Evolutionary conservation across 768 basidiomycete species (phyloP).

Genomic region (Agaricus subrufescens): DNA sequence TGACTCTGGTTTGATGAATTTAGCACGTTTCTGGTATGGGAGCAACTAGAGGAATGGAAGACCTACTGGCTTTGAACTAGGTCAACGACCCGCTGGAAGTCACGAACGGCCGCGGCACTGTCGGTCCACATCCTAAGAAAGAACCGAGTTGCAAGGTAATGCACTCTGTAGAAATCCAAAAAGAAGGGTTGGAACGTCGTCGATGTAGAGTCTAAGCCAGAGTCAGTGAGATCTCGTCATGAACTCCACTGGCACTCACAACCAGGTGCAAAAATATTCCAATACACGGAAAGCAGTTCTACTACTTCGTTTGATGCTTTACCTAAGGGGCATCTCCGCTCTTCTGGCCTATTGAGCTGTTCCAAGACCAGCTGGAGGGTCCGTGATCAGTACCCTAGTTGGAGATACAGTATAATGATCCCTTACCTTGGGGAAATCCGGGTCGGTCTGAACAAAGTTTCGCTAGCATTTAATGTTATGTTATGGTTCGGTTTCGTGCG

Average conservation of each 20-base stretch:
- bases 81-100: conserved; percentile 75
- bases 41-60: background rate
- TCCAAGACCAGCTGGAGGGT: conserved; percentile 65
- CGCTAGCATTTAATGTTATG: conserved; percentile 33
- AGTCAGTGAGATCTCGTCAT: conserved; percentile 4
- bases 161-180: conserved; percentile 77
- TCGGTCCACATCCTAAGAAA: conserved; percentile 94
- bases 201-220: conserved; percentile 62
- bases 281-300: conserved; percentile 78
- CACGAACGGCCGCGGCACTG: conserved; percentile 68
- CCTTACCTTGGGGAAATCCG: conserved; percentile 72
- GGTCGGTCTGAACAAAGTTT: conserved; percentile 63
- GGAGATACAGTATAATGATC: background rate
- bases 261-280: conserved; percentile 81
- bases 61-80: conserved; percentile 83
- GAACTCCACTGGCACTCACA: conserved; percentile 43
- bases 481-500: background rate
- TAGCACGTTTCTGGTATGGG: background rate
- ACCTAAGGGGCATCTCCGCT: conserved; percentile 78
- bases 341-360: conserved; percentile 68
- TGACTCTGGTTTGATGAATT: conserved; percentile 44
- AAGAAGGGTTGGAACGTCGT: conserved; percentile 86
- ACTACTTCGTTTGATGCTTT: conserved; percentile 84
- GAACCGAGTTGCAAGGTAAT: conserved; percentile 76
- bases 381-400: conserved; percentile 1